phyloP scores from a whole-genome alignment of 106 monocot genomes.

The Dioscorea alata region DNA sequence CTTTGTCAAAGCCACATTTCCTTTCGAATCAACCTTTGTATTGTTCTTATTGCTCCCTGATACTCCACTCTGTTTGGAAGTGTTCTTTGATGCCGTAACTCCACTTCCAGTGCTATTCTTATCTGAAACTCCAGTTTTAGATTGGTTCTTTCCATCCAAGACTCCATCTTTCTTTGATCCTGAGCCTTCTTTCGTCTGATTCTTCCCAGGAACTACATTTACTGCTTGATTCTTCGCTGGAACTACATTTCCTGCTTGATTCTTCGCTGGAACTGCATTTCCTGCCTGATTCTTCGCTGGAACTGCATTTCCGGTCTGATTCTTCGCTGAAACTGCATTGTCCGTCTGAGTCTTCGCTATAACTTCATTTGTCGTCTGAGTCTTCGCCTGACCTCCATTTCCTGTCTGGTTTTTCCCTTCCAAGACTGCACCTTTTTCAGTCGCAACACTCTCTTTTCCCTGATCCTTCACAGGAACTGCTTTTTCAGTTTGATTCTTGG shows the following conservation, averaged over 20 bases:
- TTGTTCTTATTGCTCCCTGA: not conserved
- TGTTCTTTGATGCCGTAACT: not conserved
- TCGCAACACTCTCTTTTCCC: slow-evolving; percentile 6
- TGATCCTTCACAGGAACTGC: not conserved
- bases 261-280: too few species aligned
- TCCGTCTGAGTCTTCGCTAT: not conserved
- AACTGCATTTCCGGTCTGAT: not conserved
- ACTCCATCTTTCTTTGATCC: too few species aligned
- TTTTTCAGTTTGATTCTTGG: too few species aligned
- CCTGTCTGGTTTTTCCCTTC: not conserved
- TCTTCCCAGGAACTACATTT: not conserved
- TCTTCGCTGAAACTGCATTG: not conserved
- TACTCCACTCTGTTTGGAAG: not conserved
- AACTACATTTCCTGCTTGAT: not conserved
- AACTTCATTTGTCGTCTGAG: not conserved
- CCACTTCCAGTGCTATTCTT: not conserved
- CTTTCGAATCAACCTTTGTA: not conserved
- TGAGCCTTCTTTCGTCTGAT: too few species aligned
- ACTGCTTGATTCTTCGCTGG: not conserved
- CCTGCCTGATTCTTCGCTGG: not conserved
- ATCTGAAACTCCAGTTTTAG: not conserved
- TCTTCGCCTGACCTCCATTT: not conserved
- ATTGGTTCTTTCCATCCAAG: too few species aligned
- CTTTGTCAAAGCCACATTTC: not conserved
- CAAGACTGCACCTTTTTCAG: slow-evolving; percentile 3